Percentiles rank a stretch among this genome's conserved stretches.
Evolutionary conservation across 495 filamentous ascomycete species (phyloP).

Genomic region (Penicillium argentinense): DNA sequence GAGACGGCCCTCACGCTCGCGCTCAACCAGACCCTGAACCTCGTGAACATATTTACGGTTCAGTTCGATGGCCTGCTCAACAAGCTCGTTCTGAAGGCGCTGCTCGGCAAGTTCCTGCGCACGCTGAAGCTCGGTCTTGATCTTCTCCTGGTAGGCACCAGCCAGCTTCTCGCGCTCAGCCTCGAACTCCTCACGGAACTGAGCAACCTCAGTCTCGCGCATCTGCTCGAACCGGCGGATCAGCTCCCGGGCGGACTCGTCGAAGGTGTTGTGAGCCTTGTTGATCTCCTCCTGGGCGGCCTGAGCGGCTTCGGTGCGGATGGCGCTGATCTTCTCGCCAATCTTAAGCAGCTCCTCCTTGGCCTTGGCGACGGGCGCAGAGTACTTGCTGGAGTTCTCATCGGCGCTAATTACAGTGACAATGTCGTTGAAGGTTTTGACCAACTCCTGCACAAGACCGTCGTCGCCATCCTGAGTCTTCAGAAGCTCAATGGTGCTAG

Average conservation of each 20-base stretch:
- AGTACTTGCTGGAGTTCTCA: conserved; percentile 67
- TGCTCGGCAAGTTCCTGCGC: conserved; percentile 75
- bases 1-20: conserved; percentile 83
- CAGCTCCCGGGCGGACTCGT: conserved; percentile 75
- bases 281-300: conserved; percentile 77
- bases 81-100: conserved; percentile 75
- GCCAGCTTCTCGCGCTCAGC: conserved; percentile 77
- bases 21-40: conserved; percentile 79
- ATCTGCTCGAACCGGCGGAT: conserved; percentile 67
- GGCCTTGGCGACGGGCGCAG: conserved; percentile 71
- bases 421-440: conserved; percentile 92
- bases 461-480: conserved; percentile 73
- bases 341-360: conserved; percentile 80
- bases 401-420: conserved; percentile 90
- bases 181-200: conserved; percentile 87
- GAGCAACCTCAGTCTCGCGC: conserved; percentile 70
- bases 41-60: conserved; percentile 78
- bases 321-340: conserved; percentile 65
- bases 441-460: conserved; percentile 86
- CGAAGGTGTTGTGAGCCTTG: conserved; percentile 70
- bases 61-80: conserved; percentile 86
- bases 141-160: conserved; percentile 72
- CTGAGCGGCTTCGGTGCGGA: conserved; percentile 65
- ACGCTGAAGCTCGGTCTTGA: conserved; percentile 71
- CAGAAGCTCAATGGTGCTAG: conserved; percentile 70